Evolutionary conservation across 1,284 basidiomycete genomes (phyloP).

Genomic region (Paramarasmius palmivorus): DNA sequence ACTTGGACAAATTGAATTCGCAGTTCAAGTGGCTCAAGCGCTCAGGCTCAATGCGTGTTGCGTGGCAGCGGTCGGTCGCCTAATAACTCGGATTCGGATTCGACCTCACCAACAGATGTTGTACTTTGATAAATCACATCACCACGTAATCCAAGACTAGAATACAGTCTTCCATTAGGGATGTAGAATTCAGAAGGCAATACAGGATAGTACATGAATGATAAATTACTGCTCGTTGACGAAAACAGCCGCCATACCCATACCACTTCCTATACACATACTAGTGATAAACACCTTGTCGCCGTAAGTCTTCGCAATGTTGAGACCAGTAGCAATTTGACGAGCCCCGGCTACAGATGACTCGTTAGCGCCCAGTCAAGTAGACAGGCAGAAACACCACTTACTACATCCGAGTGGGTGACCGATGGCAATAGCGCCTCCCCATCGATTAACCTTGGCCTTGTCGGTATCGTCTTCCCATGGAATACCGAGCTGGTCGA

Average conservation of each 20-base stretch:
- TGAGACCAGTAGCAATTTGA: constrained; percentile 85
- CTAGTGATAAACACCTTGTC: constrained; percentile 83
- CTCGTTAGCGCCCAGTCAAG: background rate
- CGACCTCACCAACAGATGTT: too few species aligned
- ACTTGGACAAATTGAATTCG: too few species aligned
- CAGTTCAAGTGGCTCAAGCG: too few species aligned
- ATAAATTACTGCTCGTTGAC: constrained; percentile 73
- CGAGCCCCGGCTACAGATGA: constrained; percentile 70
- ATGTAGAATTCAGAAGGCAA: too few species aligned
- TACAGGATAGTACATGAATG: constrained; percentile 1
- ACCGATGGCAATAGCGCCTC: constrained; percentile 89
- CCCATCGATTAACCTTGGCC: constrained; percentile 76
- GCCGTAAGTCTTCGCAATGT: constrained; percentile 78
- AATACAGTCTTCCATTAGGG: too few species aligned
- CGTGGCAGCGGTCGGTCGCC: too few species aligned
- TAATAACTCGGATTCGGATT: too few species aligned
- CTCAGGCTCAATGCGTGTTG: too few species aligned
- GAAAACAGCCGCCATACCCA: constrained; percentile 86
- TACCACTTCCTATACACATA: constrained; percentile 95
- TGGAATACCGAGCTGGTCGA: constrained; percentile 77
- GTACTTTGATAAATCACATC: too few species aligned
- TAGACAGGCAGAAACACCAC: constrained; percentile 29
- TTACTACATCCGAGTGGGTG: constrained; percentile 81
- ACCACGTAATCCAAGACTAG: too few species aligned
- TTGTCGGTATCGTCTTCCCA: constrained; percentile 45